phyloP scores from a whole-genome alignment of 2,329 filamentous ascomycete genomes.

The Dactylonectria macrodidyma region DNA sequence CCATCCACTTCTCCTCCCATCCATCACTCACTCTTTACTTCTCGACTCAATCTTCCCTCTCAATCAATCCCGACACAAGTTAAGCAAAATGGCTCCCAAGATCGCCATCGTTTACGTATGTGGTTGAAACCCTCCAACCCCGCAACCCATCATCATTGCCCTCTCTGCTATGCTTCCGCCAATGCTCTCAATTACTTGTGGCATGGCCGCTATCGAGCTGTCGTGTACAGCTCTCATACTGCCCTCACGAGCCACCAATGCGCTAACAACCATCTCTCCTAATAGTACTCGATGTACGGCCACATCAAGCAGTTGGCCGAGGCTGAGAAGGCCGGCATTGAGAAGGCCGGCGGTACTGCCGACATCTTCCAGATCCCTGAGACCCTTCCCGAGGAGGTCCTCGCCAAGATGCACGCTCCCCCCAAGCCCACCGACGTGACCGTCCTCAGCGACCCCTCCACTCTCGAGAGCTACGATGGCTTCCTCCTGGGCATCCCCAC shows the following conservation, averaged over 20 bases:
- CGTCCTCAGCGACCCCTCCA: conserved; percentile 69
- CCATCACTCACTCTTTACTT: conserved; percentile 27
- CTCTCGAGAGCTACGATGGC: conserved; percentile 84
- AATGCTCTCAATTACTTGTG: background rate
- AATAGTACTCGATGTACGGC: conserved; percentile 93
- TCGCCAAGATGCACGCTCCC: conserved; percentile 92
- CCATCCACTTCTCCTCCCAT: background rate
- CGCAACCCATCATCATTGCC: conserved; percentile 23
- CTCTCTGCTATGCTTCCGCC: conserved; percentile 6
- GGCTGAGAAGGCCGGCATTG: conserved; percentile 91
- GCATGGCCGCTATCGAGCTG: background rate
- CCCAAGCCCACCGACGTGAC: conserved; percentile 79
- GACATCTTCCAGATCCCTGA: conserved; percentile 91
- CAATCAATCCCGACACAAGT: conserved; percentile 25
- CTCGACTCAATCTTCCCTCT: conserved; percentile 16
- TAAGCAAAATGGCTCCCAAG: conserved; percentile 84
- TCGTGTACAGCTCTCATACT: background rate
- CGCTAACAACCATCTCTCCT: conserved; percentile 6
- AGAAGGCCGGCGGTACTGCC: conserved; percentile 85
- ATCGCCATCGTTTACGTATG: conserved; percentile 91
- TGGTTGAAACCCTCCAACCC: conserved; percentile 44
- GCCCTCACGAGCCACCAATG: background rate
- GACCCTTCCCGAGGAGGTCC: conserved; percentile 87
- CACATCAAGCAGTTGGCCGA: conserved; percentile 88
- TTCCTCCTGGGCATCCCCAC: conserved; percentile 97